A percentile compares a stretch with the other conserved stretches of the same genome.
Evolutionary conservation across 371 early-diverging fungal species (phyloP).

Genomic region (Ordospora pajunii): DNA sequence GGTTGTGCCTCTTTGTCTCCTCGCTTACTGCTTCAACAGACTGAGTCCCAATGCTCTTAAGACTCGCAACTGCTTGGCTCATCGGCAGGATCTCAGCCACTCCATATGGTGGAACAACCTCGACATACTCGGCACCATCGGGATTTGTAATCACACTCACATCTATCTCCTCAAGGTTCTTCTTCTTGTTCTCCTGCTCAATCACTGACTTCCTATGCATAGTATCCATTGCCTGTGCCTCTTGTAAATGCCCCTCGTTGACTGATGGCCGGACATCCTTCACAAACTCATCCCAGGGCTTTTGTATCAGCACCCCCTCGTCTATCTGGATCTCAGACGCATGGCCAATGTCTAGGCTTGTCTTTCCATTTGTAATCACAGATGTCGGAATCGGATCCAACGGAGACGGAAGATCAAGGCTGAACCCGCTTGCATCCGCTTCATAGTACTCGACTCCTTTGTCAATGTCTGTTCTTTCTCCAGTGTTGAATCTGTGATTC

Average conservation of each 20-base stretch:
- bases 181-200: slow-evolving; percentile 26
- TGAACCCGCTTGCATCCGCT: slow-evolving; percentile 21
- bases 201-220: neutral
- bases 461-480: slow-evolving; percentile 44
- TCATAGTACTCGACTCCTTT: slow-evolving; percentile 42
- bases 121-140: slow-evolving; percentile 29
- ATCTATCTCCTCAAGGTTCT: slow-evolving; percentile 24
- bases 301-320: slow-evolving; percentile 26
- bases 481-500: slow-evolving; percentile 34
- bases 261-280: slow-evolving; percentile 29
- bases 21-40: slow-evolving; percentile 24
- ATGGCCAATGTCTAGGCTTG: slow-evolving; percentile 17
- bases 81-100: slow-evolving; percentile 37
- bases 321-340: slow-evolving; percentile 36
- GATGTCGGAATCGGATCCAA: slow-evolving; percentile 1
- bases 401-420: slow-evolving; percentile 40
- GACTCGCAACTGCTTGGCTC: slow-evolving; percentile 31
- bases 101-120: slow-evolving; percentile 45
- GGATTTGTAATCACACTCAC: slow-evolving; percentile 40
- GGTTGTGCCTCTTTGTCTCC: neutral
- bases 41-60: slow-evolving; percentile 13
- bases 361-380: slow-evolving; percentile 20
- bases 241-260: slow-evolving; percentile 12
- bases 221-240: slow-evolving; percentile 14
- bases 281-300: slow-evolving; percentile 40